Base-by-base conservation (phyloP, 495 filamentous ascomycete genomes). In the Neurospora tetraspora region DNA sequence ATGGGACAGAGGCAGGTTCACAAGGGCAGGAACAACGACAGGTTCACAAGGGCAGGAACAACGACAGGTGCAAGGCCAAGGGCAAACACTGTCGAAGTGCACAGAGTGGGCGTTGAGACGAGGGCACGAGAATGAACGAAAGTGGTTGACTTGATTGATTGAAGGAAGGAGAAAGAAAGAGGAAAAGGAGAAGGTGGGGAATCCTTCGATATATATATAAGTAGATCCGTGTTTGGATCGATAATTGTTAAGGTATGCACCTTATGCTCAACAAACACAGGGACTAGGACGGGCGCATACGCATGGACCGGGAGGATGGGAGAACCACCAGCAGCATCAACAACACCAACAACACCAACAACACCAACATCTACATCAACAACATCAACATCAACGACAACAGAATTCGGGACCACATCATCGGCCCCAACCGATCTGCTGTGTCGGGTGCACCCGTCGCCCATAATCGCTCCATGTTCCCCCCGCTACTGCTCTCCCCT, bases 21-120 rank as follows among this genome's bases (percentile, higher is more conserved):
- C 68, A 10, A 39, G 53, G 39, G 6, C 72, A 71, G 59, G 10
- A 1, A 10, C 39, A 71, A n/a, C 39, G 1, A 42, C 71, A 18
- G 2, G n/a, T 10, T 2, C 71, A 31, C 71, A 65, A 18, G 76
- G 72, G 69, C 77, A 78, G 59, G 10, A 1, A 10, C 39, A 71
- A n/a, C 39, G 1, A 42, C 71, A 18, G 2, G n/a, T 10, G 2
- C 71, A 31, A 47, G 71, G 12, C 9, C 71, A 65, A 18, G 76
- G 72, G 69, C 77, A 78, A 45, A 75, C 76, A 12, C 34, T n/a
- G n/a, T n/a, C n/a, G n/a, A n/a, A n/a, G n/a, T n/a, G n/a, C n/a
- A n/a, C n/a, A n/a, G n/a, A n/a, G n/a, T n/a, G n/a, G n/a, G n/a
- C n/a, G n/a, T n/a, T n/a, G n/a, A n/a, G n/a, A n/a, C n/a, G n/a